These are phyloP conservation scores for Cicer yamashitae DNA, from an alignment of 306 rosid genomes.

Conservation along the genomic window DNA sequence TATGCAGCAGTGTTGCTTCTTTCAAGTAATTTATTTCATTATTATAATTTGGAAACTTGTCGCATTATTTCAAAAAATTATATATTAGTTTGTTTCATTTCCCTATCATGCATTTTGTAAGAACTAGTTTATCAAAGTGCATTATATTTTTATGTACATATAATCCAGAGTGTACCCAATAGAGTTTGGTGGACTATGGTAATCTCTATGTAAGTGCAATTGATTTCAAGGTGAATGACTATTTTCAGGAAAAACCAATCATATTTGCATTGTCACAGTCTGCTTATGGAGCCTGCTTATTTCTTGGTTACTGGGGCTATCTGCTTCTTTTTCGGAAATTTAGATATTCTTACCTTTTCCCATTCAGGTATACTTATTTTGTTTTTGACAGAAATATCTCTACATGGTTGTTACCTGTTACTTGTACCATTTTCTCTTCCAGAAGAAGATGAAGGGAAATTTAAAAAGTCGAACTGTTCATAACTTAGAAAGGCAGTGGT, in stretches of 20 bases:
- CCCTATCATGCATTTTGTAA: constrained; percentile 16
- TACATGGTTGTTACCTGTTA: neutral
- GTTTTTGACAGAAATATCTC: constrained; percentile 19
- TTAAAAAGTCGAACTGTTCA: constrained; percentile 1
- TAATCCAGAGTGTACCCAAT: neutral
- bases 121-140: constrained; percentile 33
- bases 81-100: constrained; percentile 20
- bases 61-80: neutral
- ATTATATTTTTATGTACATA: constrained; percentile 32
- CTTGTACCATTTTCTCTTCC: constrained; percentile 15
- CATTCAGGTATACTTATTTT: constrained; percentile 73
- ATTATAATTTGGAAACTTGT: constrained; percentile 2
- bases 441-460: constrained; percentile 29
- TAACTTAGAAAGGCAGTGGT: constrained; percentile 22
- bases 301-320: constrained; percentile 92
- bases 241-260: constrained; percentile 79
- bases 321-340: constrained; percentile 58
- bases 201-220: constrained; percentile 41
- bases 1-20: constrained; percentile 24
- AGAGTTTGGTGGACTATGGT: constrained; percentile 40
- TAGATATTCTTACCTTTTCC: constrained; percentile 64
- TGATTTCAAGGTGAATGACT: constrained; percentile 43
- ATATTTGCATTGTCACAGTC: constrained; percentile 84
- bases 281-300: constrained; percentile 89
- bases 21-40: constrained; percentile 39